Evolutionary conservation across 345 rosid species (phyloP), one percentile per base, ranked within the genome.

Genomic region (Gynandropsis gynandra): DNA sequence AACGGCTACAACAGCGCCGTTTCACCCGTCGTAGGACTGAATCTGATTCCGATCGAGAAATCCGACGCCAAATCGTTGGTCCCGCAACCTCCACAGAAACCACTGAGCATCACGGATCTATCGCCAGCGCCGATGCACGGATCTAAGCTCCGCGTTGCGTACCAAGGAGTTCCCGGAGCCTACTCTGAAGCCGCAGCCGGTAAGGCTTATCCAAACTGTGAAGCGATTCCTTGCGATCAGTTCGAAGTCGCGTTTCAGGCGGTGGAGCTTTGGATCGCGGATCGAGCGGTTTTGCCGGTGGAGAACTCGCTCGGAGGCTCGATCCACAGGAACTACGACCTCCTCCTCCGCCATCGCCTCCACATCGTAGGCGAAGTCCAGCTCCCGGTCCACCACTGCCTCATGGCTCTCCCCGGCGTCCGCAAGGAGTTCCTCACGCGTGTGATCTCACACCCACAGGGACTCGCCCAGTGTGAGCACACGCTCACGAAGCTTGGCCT

Each of bases 331-430:
- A 92, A 92, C 59, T 92, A 92, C 58, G 98, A 92, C 59, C 83
- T 92, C 2, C 87, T 92, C 42, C 98, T 92, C 62, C 94, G 98
- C 9, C 98, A 92, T 57, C 88, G 88, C 8, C 95, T 92, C 16
- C 98, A 92, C 61, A 87, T 92, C 66, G 97, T 92, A 42, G 98
- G 98, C 0, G 98, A 92, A 59, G 97, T 92, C 7, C 98, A 92
- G 66, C 65, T 81, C 2, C 80, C 98, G 0, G 98, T 92, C 2
- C 98, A 92, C 49, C 98, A 92, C 72, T 92, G 98, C 65, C 78
- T 92, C 14, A 12, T 87, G 4, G 97, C 98, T 11, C 82, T 88
- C 16, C 98, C 98, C 1, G 98, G 97, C 1, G 87, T 80, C 0
- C 72, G 87, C 2, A 77, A 70, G 50, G 95, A 87, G 80, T 70